These are phyloP conservation scores for Eremochloa ophiuroides DNA, from an alignment of 176 grass and related monocot species.

Conservation along the genomic window DNA sequence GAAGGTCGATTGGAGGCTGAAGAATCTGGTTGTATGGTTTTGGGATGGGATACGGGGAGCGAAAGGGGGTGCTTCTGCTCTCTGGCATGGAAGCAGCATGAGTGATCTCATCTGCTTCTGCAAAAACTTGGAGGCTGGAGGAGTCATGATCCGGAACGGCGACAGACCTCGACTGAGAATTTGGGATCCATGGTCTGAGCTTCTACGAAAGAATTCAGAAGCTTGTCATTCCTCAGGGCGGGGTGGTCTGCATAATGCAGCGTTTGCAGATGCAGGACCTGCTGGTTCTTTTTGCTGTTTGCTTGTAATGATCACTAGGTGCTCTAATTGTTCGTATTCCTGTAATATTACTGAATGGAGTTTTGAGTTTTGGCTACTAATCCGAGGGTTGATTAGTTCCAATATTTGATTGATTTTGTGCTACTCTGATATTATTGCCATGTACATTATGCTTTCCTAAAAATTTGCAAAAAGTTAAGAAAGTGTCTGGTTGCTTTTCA, in stretches of 20 bases:
- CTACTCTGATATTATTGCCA: background rate
- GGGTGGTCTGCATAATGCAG: conserved; percentile 18
- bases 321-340: background rate
- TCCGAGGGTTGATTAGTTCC: conserved; percentile 34
- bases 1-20: conserved; percentile 23
- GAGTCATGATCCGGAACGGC: background rate
- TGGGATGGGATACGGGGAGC: background rate
- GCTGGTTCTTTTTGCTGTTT: background rate
- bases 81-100: conserved; percentile 2
- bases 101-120: conserved; percentile 16
- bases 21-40: conserved; percentile 24
- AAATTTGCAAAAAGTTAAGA: background rate
- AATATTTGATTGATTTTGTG: background rate
- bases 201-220: conserved; percentile 23
- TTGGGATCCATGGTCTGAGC: background rate
- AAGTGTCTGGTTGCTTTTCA: background rate
- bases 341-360: background rate
- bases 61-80: conserved; percentile 8
- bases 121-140: background rate
- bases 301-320: conserved; percentile 21
- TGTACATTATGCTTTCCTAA: background rate
- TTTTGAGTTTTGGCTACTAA: conserved; percentile 16
- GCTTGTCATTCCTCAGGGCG: conserved; percentile 1
- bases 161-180: background rate
- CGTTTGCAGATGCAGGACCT: conserved; percentile 29